Base-by-base conservation (phyloP, 495 filamentous ascomycete genomes). In the Cercophora scortea region DNA sequence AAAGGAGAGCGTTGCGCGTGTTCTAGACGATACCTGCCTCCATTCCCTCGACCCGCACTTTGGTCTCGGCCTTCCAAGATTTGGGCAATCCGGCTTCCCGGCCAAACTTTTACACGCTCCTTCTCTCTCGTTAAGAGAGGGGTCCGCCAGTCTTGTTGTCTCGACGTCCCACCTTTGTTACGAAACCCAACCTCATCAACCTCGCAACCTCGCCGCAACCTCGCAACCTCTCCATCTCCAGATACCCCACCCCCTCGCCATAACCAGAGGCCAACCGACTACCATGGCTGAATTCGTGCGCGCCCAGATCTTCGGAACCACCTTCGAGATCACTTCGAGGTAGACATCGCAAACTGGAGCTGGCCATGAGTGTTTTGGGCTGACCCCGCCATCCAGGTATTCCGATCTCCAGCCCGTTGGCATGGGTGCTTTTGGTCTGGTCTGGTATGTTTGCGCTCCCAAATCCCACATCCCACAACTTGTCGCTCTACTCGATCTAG, bases 281-380 rank as follows among this genome's bases (percentile, higher is more conserved):
- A 61, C 58, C 57, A 96, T 96, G 91, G 91, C 91, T 67, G 93
- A 97, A 84, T 98, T 98, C 75, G 90, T 97, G 62, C 88, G 93
- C 69, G 91, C 93, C 64, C 90, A 96, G 83, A 97, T 98, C 70
- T 98, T 98, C 67, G 94, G 93, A 69, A 97, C 94, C 47, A 96
- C 93, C 57, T 98, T 98, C 64, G 93, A 98, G 80, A 98, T 98
- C 73, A 98, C 93, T 56, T 96, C 92, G 78, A 86, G 93, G 91
- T 96, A 81, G 61, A 42, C 17, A 34, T 43, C 32, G 35, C 17
- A 43, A 54, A 39, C 36, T 5, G 5, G 5, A 25, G 25, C 25
- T 25, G 25, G 5, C 55, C 54, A 55, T 58, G 17, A 39, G 13
- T 47, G 33, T 41, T 56, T 54, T 61, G 38, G 32, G 46, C 49